Evolutionary conservation across 2,329 filamentous ascomycete genomes (phyloP).

Genomic region (Paraphoma sp.): DNA sequence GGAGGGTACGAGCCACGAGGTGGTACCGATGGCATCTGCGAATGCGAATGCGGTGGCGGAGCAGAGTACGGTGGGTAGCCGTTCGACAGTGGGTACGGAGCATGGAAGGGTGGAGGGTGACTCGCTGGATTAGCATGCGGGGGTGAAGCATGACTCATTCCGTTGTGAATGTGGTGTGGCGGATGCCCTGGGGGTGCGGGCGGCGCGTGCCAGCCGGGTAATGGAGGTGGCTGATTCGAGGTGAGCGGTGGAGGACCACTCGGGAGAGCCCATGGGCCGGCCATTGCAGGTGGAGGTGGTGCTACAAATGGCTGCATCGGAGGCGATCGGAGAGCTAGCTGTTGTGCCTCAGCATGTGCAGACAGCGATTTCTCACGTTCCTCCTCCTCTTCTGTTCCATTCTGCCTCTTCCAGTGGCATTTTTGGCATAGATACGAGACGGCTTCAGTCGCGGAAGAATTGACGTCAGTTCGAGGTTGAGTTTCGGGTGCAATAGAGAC

Average conservation of each 20-base stretch:
- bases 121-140: constrained; percentile 29
- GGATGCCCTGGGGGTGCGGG: constrained; percentile 30
- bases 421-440: constrained; percentile 54
- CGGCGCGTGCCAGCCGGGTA: constrained; percentile 40
- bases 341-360: constrained; percentile 41
- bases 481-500: constrained; percentile 16
- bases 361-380: constrained; percentile 39
- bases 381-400: constrained; percentile 39
- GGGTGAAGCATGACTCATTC: constrained; percentile 32
- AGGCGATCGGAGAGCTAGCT: constrained; percentile 42
- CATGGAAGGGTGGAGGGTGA: constrained; percentile 40
- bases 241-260: constrained; percentile 22
- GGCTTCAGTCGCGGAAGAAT: constrained; percentile 17
- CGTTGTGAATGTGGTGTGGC: constrained; percentile 40
- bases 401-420: constrained; percentile 55
- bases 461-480: constrained; percentile 32
- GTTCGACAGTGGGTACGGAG: constrained; percentile 42
- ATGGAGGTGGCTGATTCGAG: constrained; percentile 35
- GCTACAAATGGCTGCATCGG: constrained; percentile 34
- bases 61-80: constrained; percentile 44
- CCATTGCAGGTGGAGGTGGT: constrained; percentile 25
- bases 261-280: constrained; percentile 29
- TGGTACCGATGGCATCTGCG: constrained; percentile 35
- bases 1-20: constrained; percentile 38
- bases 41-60: constrained; percentile 34